Evolutionary conservation across 176 grass and related monocot species (phyloP).

Genomic region (Ensete glaucum): DNA sequence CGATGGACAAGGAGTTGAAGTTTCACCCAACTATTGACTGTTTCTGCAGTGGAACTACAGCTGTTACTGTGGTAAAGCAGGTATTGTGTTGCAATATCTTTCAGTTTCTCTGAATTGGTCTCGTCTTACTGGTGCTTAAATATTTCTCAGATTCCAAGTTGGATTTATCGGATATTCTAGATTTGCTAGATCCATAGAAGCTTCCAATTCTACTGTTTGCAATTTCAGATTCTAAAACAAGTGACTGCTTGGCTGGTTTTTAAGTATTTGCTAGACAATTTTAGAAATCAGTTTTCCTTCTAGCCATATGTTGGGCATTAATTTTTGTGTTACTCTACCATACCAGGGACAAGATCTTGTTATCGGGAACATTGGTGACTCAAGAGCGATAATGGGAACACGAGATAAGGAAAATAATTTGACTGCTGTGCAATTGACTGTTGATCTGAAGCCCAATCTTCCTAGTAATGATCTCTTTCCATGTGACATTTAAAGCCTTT

Average conservation of each 20-base stretch:
- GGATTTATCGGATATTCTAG: not conserved
- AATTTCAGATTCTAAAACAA: too few species aligned
- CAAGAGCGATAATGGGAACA: conserved; percentile 92
- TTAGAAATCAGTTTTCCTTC: not conserved
- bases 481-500: not conserved
- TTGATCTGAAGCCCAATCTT: conserved; percentile 98
- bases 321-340: conserved; percentile 7
- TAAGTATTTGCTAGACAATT: not conserved
- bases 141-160: not conserved
- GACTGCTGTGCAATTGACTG: conserved; percentile 83
- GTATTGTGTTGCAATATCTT: conserved; percentile 25
- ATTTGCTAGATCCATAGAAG: not conserved
- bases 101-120: not conserved
- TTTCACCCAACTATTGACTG: conserved; percentile 78
- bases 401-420: conserved; percentile 76
- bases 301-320: not conserved
- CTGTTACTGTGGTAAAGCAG: conserved; percentile 93
- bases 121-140: conserved; percentile 16
- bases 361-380: conserved; percentile 95
- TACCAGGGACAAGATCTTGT: conserved; percentile 84
- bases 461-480: conserved; percentile 47
- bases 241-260: not conserved
- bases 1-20: conserved; percentile 94
- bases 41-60: conserved; percentile 93
- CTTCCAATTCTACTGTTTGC: not conserved